Conservation (phyloP, 768 basidiomycete genomes). For the Thelephora ganbajun region DNA sequence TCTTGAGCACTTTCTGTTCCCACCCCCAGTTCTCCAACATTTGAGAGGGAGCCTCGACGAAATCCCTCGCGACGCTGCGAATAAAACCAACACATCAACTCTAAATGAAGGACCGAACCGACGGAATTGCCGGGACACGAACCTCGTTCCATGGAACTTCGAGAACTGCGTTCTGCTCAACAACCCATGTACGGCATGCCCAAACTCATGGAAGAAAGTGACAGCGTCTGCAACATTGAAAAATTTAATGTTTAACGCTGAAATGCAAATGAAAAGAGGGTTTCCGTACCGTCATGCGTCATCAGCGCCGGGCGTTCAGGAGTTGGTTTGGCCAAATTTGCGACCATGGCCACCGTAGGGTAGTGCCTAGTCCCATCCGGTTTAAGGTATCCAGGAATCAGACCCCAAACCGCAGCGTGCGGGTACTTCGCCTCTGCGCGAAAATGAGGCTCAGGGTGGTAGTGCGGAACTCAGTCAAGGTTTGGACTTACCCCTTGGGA, state of each 20-base stretch:
- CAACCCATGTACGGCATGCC: constrained; percentile 34
- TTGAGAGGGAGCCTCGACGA: constrained; percentile 83
- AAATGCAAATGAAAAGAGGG: constrained; percentile 12
- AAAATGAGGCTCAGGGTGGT: background rate
- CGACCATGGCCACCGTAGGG: constrained; percentile 77
- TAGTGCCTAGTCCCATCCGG: constrained; percentile 48
- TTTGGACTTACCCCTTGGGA: constrained; percentile 50
- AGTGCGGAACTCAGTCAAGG: background rate
- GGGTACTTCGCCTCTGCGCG: constrained; percentile 67
- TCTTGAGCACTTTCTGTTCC: constrained; percentile 62
- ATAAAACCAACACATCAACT: background rate
- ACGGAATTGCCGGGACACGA: constrained; percentile 3
- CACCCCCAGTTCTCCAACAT: constrained; percentile 95
- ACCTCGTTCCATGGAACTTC: constrained; percentile 74
- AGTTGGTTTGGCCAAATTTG: constrained; percentile 79
- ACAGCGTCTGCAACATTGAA: background rate
- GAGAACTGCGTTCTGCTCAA: constrained; percentile 56
- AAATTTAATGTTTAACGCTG: too few species aligned
- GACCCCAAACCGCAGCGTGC: constrained; percentile 77
- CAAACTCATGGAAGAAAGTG: constrained; percentile 81
- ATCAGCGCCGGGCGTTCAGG: constrained; percentile 71
- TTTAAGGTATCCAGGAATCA: constrained; percentile 51
- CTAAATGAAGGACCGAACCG: background rate
- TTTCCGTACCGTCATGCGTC: constrained; percentile 80
- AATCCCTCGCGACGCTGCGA: constrained; percentile 57